Base-by-base conservation (phyloP, 1,284 basidiomycete genomes). In the Ganoderma leucocontextum region DNA sequence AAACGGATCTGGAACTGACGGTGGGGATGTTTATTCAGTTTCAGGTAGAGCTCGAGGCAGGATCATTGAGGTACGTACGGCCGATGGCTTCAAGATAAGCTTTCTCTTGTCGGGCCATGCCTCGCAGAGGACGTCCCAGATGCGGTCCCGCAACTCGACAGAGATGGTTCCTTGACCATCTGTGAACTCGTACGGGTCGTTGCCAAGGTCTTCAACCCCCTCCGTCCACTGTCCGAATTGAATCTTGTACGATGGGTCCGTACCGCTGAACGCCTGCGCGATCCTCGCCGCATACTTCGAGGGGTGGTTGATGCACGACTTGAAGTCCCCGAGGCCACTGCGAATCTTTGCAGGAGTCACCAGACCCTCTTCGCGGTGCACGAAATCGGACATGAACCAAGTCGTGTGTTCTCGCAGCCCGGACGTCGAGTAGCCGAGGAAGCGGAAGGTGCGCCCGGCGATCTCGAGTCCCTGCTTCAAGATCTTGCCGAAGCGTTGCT, bases 1-100 rank as follows among this genome's bases (percentile, higher is more conserved):
- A 94, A 91, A 57, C 93, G 87, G 62, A 95, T 91, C 79, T 92
- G 91, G 76, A 88, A 92, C 87, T 91, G n/a, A n/a, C n/a, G n/a
- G 33, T 3, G 64, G 33, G 29, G 12, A 35, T 19, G 13, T 10
- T 25, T 49, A 25, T 8, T 52, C 19, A 58, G 41, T 13, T 19
- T 4, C 15, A 57, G n/a, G 4, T 13, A 29, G 1, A 0, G 8
- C 39, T 8, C 5, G 17, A 57, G 33, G 25, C 29, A 53, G 29
- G 2, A 36, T 6, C 9, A 39, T 12, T 3, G 22, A 42, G 17
- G 47, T 1, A 82, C 86, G 79, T 71, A 91, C 90, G 6, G 86
- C 89, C 63, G 85, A 87, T 19, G 91, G 91, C 67, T 84, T 78
- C 8, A 88, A 71, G 0, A 79, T 74, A 57, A 79, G 63, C 57